phyloP scores from a whole-genome alignment of 2,329 filamentous ascomycete genomes.

The Coniochaeta sp. region DNA sequence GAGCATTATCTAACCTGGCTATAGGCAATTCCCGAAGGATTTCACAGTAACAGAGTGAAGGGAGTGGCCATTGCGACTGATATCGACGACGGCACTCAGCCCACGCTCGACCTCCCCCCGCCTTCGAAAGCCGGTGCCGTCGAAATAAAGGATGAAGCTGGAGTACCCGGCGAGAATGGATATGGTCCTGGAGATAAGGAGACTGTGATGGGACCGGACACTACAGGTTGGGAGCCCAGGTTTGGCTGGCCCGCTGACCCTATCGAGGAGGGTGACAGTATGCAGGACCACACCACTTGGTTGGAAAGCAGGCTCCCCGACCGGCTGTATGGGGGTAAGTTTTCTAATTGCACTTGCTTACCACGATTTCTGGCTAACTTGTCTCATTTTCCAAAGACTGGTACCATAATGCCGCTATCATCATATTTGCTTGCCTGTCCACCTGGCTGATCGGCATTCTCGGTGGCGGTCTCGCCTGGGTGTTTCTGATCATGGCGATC shows the following conservation, averaged over 20 bases:
- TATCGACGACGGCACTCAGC: constrained; percentile 61
- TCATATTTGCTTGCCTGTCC: constrained; percentile 81
- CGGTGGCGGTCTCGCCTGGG: constrained; percentile 87
- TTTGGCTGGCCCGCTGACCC: constrained; percentile 65
- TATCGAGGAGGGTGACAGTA: constrained; percentile 51
- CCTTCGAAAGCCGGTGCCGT: constrained; percentile 65
- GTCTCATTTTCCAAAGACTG: constrained; percentile 54
- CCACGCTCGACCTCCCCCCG: constrained; percentile 70
- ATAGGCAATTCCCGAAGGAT: constrained; percentile 56
- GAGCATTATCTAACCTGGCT: constrained; percentile 9
- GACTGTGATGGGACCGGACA: constrained; percentile 39
- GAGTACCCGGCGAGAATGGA: constrained; percentile 38
- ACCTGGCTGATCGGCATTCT: constrained; percentile 88
- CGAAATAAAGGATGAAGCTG: constrained; percentile 42
- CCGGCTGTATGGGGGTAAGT: constrained; percentile 77
- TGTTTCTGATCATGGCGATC: constrained; percentile 84
- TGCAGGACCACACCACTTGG: constrained; percentile 84
- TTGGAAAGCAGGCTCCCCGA: constrained; percentile 80
- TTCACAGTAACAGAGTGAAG: constrained; percentile 55
- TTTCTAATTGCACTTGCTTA: constrained; percentile 4
- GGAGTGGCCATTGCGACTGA: constrained; percentile 72
- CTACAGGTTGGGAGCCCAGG: constrained; percentile 81
- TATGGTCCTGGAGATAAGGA: constrained; percentile 43
- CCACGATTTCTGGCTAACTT: neutral
- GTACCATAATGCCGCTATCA: constrained; percentile 96